Conservation (phyloP, 495 filamentous ascomycete genomes). For the Thermothielavioides terrestris region DNA sequence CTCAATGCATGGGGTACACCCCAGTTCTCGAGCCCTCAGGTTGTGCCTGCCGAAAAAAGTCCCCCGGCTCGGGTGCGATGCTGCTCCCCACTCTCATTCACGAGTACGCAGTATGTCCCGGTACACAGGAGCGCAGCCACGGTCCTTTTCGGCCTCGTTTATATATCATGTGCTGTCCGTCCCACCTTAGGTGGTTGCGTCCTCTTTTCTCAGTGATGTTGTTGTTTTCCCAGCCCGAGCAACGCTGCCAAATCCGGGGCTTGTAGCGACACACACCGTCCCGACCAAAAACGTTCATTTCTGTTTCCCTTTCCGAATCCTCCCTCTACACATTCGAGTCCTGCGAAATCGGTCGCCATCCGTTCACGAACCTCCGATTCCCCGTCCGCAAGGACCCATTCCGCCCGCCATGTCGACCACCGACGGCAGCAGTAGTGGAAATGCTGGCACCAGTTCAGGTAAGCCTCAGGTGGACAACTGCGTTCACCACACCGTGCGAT, state of each 20-base stretch:
- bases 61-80: background rate
- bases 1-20: background rate
- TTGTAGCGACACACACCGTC: too few species aligned
- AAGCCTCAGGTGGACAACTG: background rate
- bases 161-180: background rate
- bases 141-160: background rate
- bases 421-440: conserved; percentile 2
- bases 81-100: conserved; percentile 5
- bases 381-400: background rate
- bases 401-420: conserved; percentile 10
- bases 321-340: background rate
- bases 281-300: too few species aligned
- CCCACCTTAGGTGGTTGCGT: too few species aligned
- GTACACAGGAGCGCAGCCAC: background rate
- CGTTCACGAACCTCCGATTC: background rate
- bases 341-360: too few species aligned
- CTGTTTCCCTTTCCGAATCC: too few species aligned
- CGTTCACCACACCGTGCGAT: too few species aligned
- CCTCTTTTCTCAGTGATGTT: too few species aligned
- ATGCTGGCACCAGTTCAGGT: conserved; percentile 7
- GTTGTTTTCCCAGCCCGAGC: too few species aligned
- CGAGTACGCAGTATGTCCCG: background rate
- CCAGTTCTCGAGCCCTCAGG: background rate
- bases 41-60: background rate
- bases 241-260: too few species aligned